Percentiles rank a stretch among this genome's conserved stretches.
Conservation (phyloP, 2,329 filamentous ascomycete genomes). For the Colletotrichum limetticola region DNA sequence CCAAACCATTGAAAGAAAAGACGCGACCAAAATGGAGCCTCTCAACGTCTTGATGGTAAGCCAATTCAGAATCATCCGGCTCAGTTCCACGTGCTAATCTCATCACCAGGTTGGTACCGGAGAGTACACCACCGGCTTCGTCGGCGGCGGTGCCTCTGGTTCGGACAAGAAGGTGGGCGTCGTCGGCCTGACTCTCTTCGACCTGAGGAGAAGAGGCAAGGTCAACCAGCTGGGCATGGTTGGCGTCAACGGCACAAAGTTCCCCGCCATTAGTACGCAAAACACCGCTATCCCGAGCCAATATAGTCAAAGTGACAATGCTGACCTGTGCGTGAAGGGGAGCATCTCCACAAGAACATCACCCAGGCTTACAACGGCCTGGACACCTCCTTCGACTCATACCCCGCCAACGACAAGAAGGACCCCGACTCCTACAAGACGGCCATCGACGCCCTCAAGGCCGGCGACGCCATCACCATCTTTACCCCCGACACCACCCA, state of each 20-base stretch:
- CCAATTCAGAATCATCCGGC: constrained; percentile 1
- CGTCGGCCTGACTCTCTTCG: constrained; percentile 89
- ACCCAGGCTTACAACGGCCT: constrained; percentile 87
- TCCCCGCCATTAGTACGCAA: constrained; percentile 84
- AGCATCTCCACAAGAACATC: constrained; percentile 90
- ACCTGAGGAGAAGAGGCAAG: constrained; percentile 88
- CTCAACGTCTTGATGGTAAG: constrained; percentile 77
- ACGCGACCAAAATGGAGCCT: constrained; percentile 59
- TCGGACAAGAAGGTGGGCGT: constrained; percentile 98
- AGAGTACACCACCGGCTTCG: constrained; percentile 96
- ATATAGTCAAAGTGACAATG: not conserved
- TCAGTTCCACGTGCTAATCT: constrained; percentile 27
- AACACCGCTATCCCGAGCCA: not conserved
- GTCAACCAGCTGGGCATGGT: constrained; percentile 90
- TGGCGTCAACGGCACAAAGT: constrained; percentile 88
- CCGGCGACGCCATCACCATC: constrained; percentile 92
- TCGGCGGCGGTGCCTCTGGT: constrained; percentile 82
- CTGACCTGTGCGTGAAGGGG: constrained; percentile 58
- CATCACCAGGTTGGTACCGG: constrained; percentile 80
- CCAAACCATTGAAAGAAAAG: constrained; percentile 21
- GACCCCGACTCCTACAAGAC: constrained; percentile 88
- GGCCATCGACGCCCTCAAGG: constrained; percentile 84
- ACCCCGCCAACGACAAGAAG: constrained; percentile 76
- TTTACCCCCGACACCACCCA: constrained; percentile 96
- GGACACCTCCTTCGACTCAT: constrained; percentile 87